phyloP scores from a whole-genome alignment of 495 filamentous ascomycete species.

The Apiosordaria backusii region DNA sequence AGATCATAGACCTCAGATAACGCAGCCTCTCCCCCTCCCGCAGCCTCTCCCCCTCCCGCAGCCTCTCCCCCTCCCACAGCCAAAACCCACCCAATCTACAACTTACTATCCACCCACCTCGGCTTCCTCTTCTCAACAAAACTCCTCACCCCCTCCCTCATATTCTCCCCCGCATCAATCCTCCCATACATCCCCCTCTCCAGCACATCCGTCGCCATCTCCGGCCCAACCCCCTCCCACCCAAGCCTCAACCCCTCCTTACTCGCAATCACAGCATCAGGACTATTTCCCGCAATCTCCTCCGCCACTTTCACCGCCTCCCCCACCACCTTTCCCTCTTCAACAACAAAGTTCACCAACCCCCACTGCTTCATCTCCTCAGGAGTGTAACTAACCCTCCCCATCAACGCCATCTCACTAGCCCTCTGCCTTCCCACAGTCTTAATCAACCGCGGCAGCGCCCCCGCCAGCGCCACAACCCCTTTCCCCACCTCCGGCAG shows the following conservation, averaged over 20 bases:
- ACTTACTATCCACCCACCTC: constrained; percentile 68
- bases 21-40: no score
- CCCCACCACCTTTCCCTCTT: constrained; percentile 44
- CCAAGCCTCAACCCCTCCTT: constrained; percentile 63
- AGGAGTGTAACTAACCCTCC: constrained; percentile 55
- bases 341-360: constrained; percentile 68
- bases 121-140: constrained; percentile 78
- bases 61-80: no score
- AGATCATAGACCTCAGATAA: no score
- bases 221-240: constrained; percentile 59
- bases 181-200: constrained; percentile 55
- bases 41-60: no score
- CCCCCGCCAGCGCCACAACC: constrained; percentile 70
- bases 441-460: constrained; percentile 67
- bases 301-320: constrained; percentile 53
- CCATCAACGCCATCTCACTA: constrained; percentile 71
- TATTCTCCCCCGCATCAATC: constrained; percentile 67
- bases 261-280: constrained; percentile 69
- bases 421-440: constrained; percentile 65
- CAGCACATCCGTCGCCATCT: constrained; percentile 58
- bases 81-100: constrained; percentile 32
- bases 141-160: constrained; percentile 69
- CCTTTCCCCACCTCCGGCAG: constrained; percentile 72
- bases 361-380: constrained; percentile 66
- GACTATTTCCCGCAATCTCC: constrained; percentile 59